Percentiles rank a stretch among this genome's conserved stretches.
Conservation (phyloP, 768 basidiomycete species). For the Amanita rubescens region DNA sequence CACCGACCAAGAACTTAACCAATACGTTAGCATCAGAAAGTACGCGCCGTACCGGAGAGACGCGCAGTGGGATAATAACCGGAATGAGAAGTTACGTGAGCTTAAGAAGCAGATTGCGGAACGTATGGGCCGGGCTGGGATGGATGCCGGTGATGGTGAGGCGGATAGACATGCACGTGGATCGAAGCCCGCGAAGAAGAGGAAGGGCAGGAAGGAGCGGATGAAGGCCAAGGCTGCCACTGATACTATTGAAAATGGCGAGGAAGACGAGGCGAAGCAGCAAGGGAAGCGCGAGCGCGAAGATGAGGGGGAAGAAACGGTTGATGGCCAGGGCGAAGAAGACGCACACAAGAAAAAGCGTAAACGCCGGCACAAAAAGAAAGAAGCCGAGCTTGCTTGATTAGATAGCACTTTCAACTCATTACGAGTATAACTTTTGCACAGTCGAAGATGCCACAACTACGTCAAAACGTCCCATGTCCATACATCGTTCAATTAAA, state of each 20-base stretch:
- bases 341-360: neutral
- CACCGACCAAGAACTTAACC: constrained; percentile 88
- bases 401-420: too few species aligned
- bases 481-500: too few species aligned
- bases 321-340: neutral
- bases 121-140: constrained; percentile 23
- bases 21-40: constrained; percentile 84
- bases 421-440: too few species aligned
- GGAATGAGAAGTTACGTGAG: constrained; percentile 61
- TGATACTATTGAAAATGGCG: constrained; percentile 13
- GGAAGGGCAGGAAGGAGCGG: constrained; percentile 67
- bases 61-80: constrained; percentile 54
- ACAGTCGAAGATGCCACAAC: neutral
- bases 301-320: neutral
- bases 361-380: constrained; percentile 2
- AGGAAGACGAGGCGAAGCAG: constrained; percentile 13
- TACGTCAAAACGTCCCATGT: neutral
- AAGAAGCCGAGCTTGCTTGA: too few species aligned
- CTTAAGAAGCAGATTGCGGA: constrained; percentile 56
- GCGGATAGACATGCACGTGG: constrained; percentile 13
- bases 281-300: constrained; percentile 19
- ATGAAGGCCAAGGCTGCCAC: constrained; percentile 38
- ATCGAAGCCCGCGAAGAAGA: constrained; percentile 41
- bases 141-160: constrained; percentile 13
- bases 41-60: constrained; percentile 81